These are phyloP conservation scores for Apiospora saccharicola DNA, from an alignment of 2,329 filamentous ascomycete genomes.

Conservation along the genomic window DNA sequence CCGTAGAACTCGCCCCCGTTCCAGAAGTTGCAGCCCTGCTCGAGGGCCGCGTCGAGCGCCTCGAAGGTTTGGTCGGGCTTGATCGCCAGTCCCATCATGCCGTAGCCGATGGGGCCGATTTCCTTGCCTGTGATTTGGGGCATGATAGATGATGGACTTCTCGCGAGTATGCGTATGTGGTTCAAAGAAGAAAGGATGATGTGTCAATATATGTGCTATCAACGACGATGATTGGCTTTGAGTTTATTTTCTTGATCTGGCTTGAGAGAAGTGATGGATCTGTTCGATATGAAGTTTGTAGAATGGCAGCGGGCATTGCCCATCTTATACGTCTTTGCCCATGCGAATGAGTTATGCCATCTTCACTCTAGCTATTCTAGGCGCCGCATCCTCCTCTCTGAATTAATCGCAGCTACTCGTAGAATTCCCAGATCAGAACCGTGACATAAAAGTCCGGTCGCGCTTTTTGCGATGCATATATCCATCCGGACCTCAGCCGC, in stretches of 20 bases:
- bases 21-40: constrained; percentile 14
- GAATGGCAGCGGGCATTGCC: neutral
- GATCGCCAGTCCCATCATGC: constrained; percentile 25
- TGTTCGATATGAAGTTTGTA: neutral
- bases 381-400: neutral
- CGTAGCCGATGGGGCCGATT: constrained; percentile 28
- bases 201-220: too few relatives aligned
- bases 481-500: too few relatives aligned
- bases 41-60: constrained; percentile 2
- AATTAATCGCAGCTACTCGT: too few relatives aligned
- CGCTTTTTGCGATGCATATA: too few relatives aligned
- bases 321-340: neutral
- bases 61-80: constrained; percentile 17
- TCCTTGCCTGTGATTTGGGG: constrained; percentile 26
- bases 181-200: neutral
- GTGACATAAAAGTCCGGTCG: too few relatives aligned
- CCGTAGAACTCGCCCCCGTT: constrained; percentile 23
- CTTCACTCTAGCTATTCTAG: neutral
- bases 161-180: neutral
- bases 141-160: constrained; percentile 23
- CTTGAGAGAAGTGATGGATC: neutral
- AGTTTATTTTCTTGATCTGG: too few relatives aligned
- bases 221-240: neutral
- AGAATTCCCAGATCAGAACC: too few relatives aligned
- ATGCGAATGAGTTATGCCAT: too few relatives aligned